Conservation (phyloP, 139 green algal species). For the Chlorella sorokiniana region DNA sequence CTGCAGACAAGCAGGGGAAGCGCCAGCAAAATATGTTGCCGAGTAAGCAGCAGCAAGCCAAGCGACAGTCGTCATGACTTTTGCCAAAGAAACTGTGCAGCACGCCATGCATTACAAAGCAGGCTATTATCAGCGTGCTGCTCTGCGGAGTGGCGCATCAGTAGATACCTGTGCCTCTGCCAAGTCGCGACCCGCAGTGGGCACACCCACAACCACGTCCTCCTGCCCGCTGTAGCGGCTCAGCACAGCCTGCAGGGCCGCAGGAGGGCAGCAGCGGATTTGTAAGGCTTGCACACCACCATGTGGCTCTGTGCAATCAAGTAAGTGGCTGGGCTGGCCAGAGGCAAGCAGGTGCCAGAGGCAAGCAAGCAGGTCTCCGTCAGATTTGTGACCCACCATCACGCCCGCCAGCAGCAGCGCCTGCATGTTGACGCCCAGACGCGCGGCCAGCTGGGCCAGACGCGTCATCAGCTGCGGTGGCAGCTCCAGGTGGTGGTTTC, state of each 20-base stretch:
- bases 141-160: no score
- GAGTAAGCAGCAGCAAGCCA: no score
- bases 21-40: no score
- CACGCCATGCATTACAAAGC: no score
- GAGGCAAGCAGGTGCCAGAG: no score
- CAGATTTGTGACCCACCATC: neutral
- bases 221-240: slow-evolving; percentile 7
- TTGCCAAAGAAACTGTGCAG: no score
- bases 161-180: neutral
- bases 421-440: neutral
- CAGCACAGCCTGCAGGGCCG: neutral
- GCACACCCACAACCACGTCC: neutral
- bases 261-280: neutral
- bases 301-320: no score
- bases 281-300: neutral
- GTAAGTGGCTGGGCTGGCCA: no score
- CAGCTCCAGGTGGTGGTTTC: neutral
- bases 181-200: neutral
- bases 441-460: neutral
- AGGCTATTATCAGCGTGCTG: no score
- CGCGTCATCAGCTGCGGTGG: neutral
- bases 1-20: no score
- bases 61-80: no score
- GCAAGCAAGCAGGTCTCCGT: no score
- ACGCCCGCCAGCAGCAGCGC: slow-evolving; percentile 7